phyloP scores from a whole-genome alignment of 148 eudicot species.

The Nepenthes gracilis region DNA sequence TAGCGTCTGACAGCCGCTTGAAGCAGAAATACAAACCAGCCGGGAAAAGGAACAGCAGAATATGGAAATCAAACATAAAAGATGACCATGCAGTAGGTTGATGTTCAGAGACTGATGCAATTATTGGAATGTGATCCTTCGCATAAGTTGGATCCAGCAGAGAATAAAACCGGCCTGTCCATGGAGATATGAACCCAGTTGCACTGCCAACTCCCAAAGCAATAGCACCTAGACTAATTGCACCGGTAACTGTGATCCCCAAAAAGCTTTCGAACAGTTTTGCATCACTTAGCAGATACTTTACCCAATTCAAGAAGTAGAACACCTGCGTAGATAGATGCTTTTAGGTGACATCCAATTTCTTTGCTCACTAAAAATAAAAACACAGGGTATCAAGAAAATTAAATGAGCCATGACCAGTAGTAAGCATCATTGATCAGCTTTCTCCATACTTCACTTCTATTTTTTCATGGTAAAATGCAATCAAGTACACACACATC shows the following conservation, averaged over 20 bases:
- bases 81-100: constrained; percentile 99
- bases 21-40: constrained; percentile 98
- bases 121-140: constrained; percentile 93
- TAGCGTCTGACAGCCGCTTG: constrained; percentile 89
- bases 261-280: constrained; percentile 79
- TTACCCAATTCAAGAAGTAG: constrained; percentile 94
- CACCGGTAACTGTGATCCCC: constrained; percentile 74
- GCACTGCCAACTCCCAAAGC: constrained; percentile 95
- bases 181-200: constrained; percentile 92
- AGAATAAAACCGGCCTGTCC: constrained; percentile 99
- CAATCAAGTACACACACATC: no score
- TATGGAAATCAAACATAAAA: constrained; percentile 98
- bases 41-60: constrained; percentile 84
- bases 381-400: neutral
- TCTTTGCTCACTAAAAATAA: neutral
- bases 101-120: constrained; percentile 98
- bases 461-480: no score
- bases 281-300: constrained; percentile 60
- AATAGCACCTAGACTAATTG: constrained; percentile 62
- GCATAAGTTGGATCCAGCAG: constrained; percentile 97
- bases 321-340: constrained; percentile 51
- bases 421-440: no score
- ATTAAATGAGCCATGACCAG: neutral
- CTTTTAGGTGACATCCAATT: constrained; percentile 2
- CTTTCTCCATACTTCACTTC: no score